Base-by-base conservation (phyloP, 169 alveolate species). In the Cytauxzoon felis region DNA sequence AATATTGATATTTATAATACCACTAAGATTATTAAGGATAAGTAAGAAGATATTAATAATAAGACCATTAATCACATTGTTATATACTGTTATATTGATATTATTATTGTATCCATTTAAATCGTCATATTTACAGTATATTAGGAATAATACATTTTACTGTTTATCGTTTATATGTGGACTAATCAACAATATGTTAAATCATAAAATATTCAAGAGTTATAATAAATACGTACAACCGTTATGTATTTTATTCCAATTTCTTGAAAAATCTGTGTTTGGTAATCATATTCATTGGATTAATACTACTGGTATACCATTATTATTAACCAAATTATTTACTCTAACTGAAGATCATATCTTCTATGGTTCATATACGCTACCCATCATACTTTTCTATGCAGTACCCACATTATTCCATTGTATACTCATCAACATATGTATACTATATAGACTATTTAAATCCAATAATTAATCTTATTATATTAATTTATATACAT, bases 281-380 rank as follows among this genome's bases (percentile, higher is more conserved):
- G 68, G 68, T 42, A 5, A 11, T 27, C 30, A 19, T 24, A 58
- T 56, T 1, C 68, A 41, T 9, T 58, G 68, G 68, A 58, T 58
- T 7, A 58, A 58, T 56, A 27, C 68, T 11, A 40, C 27, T 21
- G 68, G 65, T 11, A 29, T 45, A 24, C 58, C 68, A 21, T 73
- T 73, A 34, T 32, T 73, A 29, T 5, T 60, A 70, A 18, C 47
- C 49, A 73, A 63, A 51, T 40, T 73, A 1, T 66, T 57, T 2
- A 36, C 65, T 43, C 50, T 64, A 33, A 40, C 78, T 16, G 76
- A 59, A 29, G 62, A 73, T 58, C 83, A 73, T 54, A 60, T 63
- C 18, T 70, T 73, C 43, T 48, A 63, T 38, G 78, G 70, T 41
- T 73, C 83, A 19, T 30, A 43, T 56, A 43, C 57, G 36, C 38